A percentile compares a stretch with the other conserved stretches of the same genome.
Evolutionary conservation across 108 stramenopile species (phyloP).

Genomic region (Skeletonema costatum): DNA sequence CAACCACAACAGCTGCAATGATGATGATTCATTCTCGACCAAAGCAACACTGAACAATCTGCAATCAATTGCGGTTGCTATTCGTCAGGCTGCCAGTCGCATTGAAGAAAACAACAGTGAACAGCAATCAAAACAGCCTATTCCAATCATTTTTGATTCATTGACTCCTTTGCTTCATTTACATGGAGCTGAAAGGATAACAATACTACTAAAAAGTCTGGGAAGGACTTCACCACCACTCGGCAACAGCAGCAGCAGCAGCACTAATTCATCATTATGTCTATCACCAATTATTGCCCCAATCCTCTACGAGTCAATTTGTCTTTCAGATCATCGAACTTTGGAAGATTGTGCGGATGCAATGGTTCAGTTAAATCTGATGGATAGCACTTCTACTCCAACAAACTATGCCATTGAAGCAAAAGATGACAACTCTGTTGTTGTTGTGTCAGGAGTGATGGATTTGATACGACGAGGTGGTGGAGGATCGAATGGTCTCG

Average conservation of each 20-base stretch:
- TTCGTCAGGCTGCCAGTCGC: constrained; percentile 28
- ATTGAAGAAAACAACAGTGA: neutral
- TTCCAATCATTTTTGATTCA: constrained; percentile 40
- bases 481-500: constrained; percentile 10
- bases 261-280: neutral
- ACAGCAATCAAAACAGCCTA: constrained; percentile 4
- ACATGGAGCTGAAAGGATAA: constrained; percentile 33
- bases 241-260: neutral
- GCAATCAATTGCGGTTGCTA: constrained; percentile 18
- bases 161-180: constrained; percentile 26
- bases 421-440: neutral
- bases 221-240: neutral
- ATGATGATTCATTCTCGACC: neutral
- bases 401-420: neutral
- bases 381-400: neutral
- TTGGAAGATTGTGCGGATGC: constrained; percentile 42
- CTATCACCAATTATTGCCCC: constrained; percentile 40
- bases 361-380: constrained; percentile 18
- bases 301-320: constrained; percentile 36
- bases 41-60: constrained; percentile 23
- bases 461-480: constrained; percentile 41
- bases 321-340: constrained; percentile 28
- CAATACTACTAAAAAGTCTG: constrained; percentile 27
- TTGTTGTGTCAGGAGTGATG: constrained; percentile 21
- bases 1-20: neutral